Percentiles rank a stretch among this genome's conserved stretches.
phyloP scores from a whole-genome alignment of 2,329 filamentous ascomycete genomes.

The Fusarium sp. region DNA sequence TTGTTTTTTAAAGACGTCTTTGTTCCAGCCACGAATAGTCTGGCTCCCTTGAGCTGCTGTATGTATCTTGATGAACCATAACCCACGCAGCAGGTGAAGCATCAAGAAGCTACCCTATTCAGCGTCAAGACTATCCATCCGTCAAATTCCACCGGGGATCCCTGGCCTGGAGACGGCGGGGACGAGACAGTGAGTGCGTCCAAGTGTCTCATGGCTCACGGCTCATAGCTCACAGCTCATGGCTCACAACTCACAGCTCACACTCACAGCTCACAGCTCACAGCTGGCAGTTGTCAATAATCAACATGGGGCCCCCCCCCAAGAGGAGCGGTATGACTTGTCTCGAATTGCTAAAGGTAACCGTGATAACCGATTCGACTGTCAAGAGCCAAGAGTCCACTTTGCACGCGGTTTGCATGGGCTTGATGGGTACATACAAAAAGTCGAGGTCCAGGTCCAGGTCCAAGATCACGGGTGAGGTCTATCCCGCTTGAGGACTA shows the following conservation, averaged over 20 bases:
- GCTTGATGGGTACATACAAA: too few relatives aligned
- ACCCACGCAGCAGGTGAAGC: too few relatives aligned
- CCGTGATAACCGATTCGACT: conserved; percentile 34
- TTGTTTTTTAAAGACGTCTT: conserved; percentile 6
- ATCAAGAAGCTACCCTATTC: conserved; percentile 28
- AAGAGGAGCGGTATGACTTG: conserved; percentile 42
- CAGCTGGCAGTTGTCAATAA: conserved; percentile 37
- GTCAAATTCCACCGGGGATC: conserved; percentile 8
- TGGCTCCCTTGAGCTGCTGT: conserved; percentile 7
- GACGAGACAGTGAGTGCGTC: conserved; percentile 14
- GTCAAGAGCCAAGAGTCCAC: conserved; percentile 13
- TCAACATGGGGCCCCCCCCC: conserved; percentile 31
- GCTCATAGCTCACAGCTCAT: too few relatives aligned
- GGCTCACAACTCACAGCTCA: too few relatives aligned
- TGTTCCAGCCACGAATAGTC: conserved; percentile 16
- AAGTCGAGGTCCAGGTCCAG: conserved; percentile 9
- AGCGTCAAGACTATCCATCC: conserved; percentile 10
- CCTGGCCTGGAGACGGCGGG: conserved; percentile 13
- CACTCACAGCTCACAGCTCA: too few relatives aligned
- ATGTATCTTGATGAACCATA: conserved; percentile 4
- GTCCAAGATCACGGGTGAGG: conserved; percentile 36
- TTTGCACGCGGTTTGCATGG: conserved; percentile 20
- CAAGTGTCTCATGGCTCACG: conserved; percentile 32
- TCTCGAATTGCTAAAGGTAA: conserved; percentile 12
- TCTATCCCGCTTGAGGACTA: conserved; percentile 22